Evolutionary conservation across 768 basidiomycete species (phyloP).

Genomic region (Leccinum subtestaceum): DNA sequence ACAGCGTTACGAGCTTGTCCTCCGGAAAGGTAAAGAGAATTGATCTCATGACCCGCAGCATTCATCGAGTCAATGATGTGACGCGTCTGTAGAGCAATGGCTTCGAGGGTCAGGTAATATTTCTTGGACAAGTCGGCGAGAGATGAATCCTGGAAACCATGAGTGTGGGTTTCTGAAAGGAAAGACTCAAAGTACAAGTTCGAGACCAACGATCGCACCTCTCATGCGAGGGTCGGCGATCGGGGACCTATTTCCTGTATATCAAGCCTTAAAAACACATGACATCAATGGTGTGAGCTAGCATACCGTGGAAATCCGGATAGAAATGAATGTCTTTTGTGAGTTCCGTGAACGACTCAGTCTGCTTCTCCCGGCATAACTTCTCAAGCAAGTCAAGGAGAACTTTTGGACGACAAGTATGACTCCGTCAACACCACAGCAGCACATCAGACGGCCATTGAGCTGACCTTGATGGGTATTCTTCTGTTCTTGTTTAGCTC

Average conservation of each 20-base stretch:
- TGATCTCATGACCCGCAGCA: conserved; percentile 76
- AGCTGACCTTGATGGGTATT: conserved; percentile 54
- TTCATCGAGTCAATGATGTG: conserved; percentile 95
- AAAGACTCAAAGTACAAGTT: conserved; percentile 49
- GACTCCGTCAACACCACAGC: neutral
- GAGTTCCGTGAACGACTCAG: conserved; percentile 71
- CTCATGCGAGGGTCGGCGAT: conserved; percentile 95
- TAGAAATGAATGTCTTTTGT: conserved; percentile 92
- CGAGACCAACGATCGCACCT: conserved; percentile 85
- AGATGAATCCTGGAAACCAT: conserved; percentile 52
- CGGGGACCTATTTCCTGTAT: conserved; percentile 88
- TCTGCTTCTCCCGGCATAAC: conserved; percentile 53
- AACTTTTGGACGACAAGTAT: conserved; percentile 39
- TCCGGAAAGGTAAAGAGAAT: conserved; percentile 87
- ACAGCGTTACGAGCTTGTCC: conserved; percentile 88
- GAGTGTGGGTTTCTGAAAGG: neutral
- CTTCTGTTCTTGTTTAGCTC: conserved; percentile 56
- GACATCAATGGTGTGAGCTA: neutral
- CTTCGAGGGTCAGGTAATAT: conserved; percentile 88
- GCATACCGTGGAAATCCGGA: conserved; percentile 86
- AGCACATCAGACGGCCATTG: neutral
- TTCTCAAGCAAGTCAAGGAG: conserved; percentile 72
- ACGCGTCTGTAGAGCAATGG: conserved; percentile 90
- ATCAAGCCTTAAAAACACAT: neutral
- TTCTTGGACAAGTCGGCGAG: conserved; percentile 83